Percentiles rank a stretch among this genome's conserved stretches.
Conservation (phyloP, 768 basidiomycete genomes). For the Crepidotus variabilis region DNA sequence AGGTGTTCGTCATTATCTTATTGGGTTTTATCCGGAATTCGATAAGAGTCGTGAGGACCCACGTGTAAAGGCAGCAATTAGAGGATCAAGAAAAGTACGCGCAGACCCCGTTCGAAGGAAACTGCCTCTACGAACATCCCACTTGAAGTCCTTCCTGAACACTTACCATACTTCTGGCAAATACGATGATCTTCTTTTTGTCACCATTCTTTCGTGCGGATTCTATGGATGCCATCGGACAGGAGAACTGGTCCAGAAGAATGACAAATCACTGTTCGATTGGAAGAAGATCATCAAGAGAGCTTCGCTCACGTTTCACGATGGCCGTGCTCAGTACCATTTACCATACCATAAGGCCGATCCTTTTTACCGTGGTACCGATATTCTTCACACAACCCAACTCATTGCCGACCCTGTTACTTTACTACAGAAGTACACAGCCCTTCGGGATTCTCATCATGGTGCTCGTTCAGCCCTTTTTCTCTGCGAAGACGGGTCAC, state of each 20-base stretch:
- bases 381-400: slow-evolving; percentile 15
- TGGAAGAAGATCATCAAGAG: slow-evolving; percentile 17
- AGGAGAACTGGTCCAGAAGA: slow-evolving; percentile 14
- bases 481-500: neutral
- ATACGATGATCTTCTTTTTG: slow-evolving; percentile 16
- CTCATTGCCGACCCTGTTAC: slow-evolving; percentile 10
- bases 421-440: slow-evolving; percentile 12
- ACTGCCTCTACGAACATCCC: slow-evolving; percentile 4
- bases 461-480: slow-evolving; percentile 5
- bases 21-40: slow-evolving; percentile 5
- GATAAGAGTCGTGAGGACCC: slow-evolving; percentile 2
- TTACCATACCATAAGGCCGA: slow-evolving; percentile 21
- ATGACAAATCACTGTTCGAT: slow-evolving; percentile 9
- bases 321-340: slow-evolving; percentile 7
- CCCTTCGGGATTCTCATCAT: slow-evolving; percentile 9
- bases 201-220: slow-evolving; percentile 8
- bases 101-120: slow-evolving; percentile 4
- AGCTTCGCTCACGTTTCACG: slow-evolving; percentile 8
- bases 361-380: slow-evolving; percentile 17
- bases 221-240: slow-evolving; percentile 19
- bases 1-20: slow-evolving; percentile 10
- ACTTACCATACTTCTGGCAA: neutral
- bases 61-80: neutral
- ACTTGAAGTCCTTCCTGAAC: neutral
- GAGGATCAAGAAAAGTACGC: slow-evolving; percentile 4